Evolutionary conservation across 108 stramenopile species (phyloP).

Genomic region (Stephanodiscus minutulus): DNA sequence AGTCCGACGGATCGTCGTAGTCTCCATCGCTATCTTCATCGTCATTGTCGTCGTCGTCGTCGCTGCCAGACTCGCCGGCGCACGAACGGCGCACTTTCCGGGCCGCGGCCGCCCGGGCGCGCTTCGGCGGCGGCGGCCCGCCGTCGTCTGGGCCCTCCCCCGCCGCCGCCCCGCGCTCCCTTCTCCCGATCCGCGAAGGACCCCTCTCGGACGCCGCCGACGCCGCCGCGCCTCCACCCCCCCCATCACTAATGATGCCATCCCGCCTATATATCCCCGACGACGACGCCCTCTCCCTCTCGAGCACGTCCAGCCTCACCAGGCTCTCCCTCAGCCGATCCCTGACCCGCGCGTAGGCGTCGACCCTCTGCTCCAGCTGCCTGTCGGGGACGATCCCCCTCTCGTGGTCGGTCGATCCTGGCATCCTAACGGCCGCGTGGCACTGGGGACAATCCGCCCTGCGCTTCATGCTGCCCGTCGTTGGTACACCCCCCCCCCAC

Average conservation of each 20-base stretch:
- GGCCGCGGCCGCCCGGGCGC: constrained; percentile 7
- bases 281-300: constrained; percentile 7
- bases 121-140: not conserved
- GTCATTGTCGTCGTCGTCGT: constrained; percentile 22
- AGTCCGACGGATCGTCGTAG: not conserved
- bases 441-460: constrained; percentile 34
- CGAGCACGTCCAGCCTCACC: constrained; percentile 31
- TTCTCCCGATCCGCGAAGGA: not conserved
- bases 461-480: constrained; percentile 21
- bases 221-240: not conserved
- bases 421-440: constrained; percentile 15
- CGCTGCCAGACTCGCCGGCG: not conserved
- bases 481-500: too few species aligned
- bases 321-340: constrained; percentile 15
- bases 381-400: constrained; percentile 23
- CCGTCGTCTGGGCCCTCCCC: not conserved
- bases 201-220: not conserved
- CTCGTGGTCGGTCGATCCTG: constrained; percentile 17
- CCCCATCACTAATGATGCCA: too few species aligned
- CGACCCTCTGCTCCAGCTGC: constrained; percentile 21
- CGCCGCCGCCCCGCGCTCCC: not conserved
- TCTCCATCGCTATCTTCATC: constrained; percentile 11
- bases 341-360: constrained; percentile 26
- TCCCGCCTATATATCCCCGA: too few species aligned
- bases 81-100: not conserved